These are phyloP conservation scores for Suillus subluteus DNA, from an alignment of 768 basidiomycete genomes.

Conservation along the genomic window DNA sequence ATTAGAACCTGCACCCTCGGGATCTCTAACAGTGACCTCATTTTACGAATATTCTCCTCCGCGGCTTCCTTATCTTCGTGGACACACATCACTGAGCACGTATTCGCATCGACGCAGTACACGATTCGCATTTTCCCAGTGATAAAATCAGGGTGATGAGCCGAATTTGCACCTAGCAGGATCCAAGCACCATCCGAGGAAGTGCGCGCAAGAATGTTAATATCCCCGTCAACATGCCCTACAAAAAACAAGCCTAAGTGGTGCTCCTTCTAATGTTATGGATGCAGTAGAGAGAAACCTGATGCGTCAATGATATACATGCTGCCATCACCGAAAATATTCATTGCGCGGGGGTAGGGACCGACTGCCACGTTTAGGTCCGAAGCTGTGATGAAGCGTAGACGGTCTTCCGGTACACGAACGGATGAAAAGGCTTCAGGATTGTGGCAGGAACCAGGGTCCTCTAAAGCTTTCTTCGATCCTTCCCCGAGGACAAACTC, in stretches of 20 bases:
- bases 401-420: conserved; percentile 40
- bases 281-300: conserved; percentile 16
- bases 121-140: conserved; percentile 44
- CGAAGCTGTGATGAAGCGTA: conserved; percentile 33
- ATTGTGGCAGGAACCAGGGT: conserved; percentile 42
- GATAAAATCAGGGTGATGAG: conserved; percentile 52
- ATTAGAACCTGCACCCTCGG: conserved; percentile 50
- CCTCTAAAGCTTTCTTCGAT: conserved; percentile 30
- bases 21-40: conserved; percentile 40
- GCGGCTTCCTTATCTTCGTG: conserved; percentile 49
- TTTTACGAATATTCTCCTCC: conserved; percentile 43
- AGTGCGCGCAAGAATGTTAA: conserved; percentile 54
- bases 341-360: conserved; percentile 49
- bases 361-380: conserved; percentile 43
- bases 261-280: too few relatives aligned
- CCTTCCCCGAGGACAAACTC: conserved; percentile 49
- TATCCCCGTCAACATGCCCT: conserved; percentile 54
- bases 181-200: conserved; percentile 56
- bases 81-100: conserved; percentile 38
- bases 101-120: conserved; percentile 14
- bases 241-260: background rate
- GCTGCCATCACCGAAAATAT: conserved; percentile 58
- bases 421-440: conserved; percentile 35
- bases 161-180: conserved; percentile 56
- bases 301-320: conserved; percentile 58